Evolutionary conservation across 768 basidiomycete species (phyloP), one percentile per base, ranked within the genome.

Genomic region (Lentinula boryana): DNA sequence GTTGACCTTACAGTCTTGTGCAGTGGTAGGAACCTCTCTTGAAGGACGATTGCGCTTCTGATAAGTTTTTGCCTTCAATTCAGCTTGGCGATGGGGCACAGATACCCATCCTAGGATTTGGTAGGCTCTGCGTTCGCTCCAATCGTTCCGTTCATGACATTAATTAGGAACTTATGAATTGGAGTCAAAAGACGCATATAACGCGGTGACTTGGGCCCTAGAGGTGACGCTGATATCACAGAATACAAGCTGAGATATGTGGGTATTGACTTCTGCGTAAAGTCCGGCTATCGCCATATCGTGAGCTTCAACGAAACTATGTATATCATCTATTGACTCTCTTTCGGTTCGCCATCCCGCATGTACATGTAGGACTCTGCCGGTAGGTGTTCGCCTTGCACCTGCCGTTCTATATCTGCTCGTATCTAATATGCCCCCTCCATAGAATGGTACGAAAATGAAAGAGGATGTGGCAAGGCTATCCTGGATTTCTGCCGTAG

Each of bases 201-300:
- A 79, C 43, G 78, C 79, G 48, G 83, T 87, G 16, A 81, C 71
- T 32, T 83, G 78, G 75, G 88, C 87, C 2, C 74, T 89, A 12
- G 83, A 89, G 77, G 85, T 83, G 64, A 48, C 71, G 69, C 35
- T 38, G 49, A 48, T 32, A 18, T 53, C 49, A 16, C 13, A 40
- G 33, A 31, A 35, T 48, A 8, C 31, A 44, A 18, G 10, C 16
- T 15, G 31, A n/a, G 41, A 36, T 56, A 32, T 23, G 8, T 27
- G 27, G n/a, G n/a, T 48, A 31, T 21, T 35, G 38, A 43, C 10
- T 16, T 57, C 23, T 46, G 10, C 23, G 9, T 38, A 33, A 32
- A 84, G 82, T 78, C 84, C 40, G 86, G 87, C 4, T 87, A 88
- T 72, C 80, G 83, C 52, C 84, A 84, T 67, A 80, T 88, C 60